phyloP scores from a whole-genome alignment of 1,284 basidiomycete species.

The Kwoniella shivajii region DNA sequence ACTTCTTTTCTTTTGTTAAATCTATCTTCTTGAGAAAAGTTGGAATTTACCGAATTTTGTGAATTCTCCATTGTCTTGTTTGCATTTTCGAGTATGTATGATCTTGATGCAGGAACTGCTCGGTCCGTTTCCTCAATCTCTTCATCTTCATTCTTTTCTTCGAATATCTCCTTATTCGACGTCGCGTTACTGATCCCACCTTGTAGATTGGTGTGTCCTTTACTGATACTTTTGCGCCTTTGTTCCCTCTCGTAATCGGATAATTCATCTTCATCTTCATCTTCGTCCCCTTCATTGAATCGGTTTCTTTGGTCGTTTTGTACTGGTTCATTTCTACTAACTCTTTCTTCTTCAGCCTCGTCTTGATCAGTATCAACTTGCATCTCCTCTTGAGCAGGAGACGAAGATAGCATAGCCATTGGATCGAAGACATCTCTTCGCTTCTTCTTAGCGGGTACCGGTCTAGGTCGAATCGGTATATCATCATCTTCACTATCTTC shows the following conservation, averaged over 20 bases:
- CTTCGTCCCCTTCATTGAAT: background rate
- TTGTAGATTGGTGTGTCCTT: too few species aligned
- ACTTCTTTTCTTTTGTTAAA: background rate
- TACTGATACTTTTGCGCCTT: conserved; percentile 6
- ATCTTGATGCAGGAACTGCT: too few species aligned
- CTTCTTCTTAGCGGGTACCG: background rate
- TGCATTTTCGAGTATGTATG: too few species aligned
- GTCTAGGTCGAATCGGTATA: conserved; percentile 12
- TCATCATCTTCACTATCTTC: conserved; percentile 15
- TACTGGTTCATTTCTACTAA: background rate
- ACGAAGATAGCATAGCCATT: conserved; percentile 7
- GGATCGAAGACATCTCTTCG: conserved; percentile 15
- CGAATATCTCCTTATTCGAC: background rate
- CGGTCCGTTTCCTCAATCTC: too few species aligned
- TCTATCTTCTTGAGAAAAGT: too few species aligned
- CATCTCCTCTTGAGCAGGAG: background rate
- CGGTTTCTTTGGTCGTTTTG: background rate
- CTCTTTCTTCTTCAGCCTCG: background rate
- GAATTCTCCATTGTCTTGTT: too few species aligned
- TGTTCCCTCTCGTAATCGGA: conserved; percentile 28
- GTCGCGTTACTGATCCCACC: background rate
- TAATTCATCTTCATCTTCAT: conserved; percentile 24
- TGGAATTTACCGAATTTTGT: too few species aligned
- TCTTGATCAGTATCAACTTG: background rate
- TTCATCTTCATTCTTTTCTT: too few species aligned